Conservation (phyloP, 83 land plant species). For the Thuja plicata region DNA sequence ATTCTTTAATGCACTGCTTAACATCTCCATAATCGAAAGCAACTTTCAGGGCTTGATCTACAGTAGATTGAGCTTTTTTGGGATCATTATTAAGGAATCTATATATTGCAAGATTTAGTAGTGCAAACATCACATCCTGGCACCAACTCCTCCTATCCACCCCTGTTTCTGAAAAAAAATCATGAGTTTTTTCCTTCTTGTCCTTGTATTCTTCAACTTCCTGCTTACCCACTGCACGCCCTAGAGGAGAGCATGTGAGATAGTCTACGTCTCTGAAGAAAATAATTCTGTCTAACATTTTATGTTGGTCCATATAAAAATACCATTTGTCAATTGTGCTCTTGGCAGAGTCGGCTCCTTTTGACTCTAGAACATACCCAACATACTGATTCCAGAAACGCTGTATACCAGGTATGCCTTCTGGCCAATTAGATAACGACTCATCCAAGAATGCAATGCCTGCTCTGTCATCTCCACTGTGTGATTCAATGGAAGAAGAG, state of each 20-base stretch:
- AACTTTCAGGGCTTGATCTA: conserved; percentile 54
- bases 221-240: background rate
- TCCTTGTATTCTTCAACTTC: background rate
- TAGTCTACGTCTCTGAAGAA: background rate
- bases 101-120: conserved; percentile 67
- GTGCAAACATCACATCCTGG: conserved; percentile 58
- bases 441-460: conserved; percentile 55
- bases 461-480: conserved; percentile 16
- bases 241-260: background rate
- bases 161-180: background rate
- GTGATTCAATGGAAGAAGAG: conserved; percentile 28
- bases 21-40: conserved; percentile 40
- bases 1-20: conserved; percentile 65
- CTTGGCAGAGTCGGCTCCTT: conserved; percentile 31
- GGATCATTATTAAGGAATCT: conserved; percentile 43
- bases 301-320: conserved; percentile 10
- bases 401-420: conserved; percentile 59
- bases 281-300: conserved; percentile 11
- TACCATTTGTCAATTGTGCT: conserved; percentile 54
- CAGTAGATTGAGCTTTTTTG: conserved; percentile 36
- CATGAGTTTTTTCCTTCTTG: background rate
- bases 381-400: conserved; percentile 85
- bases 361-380: conserved; percentile 40
- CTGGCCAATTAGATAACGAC: conserved; percentile 62
- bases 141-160: background rate